Conservation (phyloP, 2,329 filamentous ascomycete species). For the Ophiostoma sp. region DNA sequence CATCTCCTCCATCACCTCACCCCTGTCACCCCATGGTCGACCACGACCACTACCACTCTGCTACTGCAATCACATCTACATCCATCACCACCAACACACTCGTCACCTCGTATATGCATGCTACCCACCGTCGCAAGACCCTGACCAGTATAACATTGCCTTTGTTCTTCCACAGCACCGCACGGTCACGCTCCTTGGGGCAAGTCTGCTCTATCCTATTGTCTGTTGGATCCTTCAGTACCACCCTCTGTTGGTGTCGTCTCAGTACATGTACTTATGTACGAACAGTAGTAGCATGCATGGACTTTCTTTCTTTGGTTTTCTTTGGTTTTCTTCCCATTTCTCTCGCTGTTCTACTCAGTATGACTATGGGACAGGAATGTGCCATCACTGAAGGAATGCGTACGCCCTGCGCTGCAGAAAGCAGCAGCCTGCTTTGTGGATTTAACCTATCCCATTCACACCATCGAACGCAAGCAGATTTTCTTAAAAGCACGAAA, state of each 20-base stretch:
- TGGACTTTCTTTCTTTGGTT: background rate
- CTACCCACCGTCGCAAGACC: background rate
- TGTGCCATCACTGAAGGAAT: background rate
- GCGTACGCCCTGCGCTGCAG: background rate
- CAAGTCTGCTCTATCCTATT: background rate
- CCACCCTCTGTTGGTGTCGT: slow-evolving; percentile 1
- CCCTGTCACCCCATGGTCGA: background rate
- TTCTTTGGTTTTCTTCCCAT: background rate
- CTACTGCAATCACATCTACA: too few species aligned
- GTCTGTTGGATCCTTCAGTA: slow-evolving; percentile 13
- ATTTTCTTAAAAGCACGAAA: too few species aligned
- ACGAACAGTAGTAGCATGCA: too few species aligned
- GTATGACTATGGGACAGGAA: background rate
- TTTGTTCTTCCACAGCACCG: slow-evolving; percentile 4
- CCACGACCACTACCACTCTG: too few species aligned
- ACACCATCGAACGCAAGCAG: too few species aligned
- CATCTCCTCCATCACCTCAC: background rate
- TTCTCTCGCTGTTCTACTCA: background rate
- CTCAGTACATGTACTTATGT: too few species aligned
- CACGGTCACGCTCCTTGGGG: background rate
- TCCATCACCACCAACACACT: background rate
- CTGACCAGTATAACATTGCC: slow-evolving; percentile 9
- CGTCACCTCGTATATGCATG: background rate
- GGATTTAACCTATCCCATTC: too few species aligned
- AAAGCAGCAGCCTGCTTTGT: too few species aligned